Evolutionary conservation across 306 rosid genomes (phyloP).

Genomic region (Pyrus pyrifolia): DNA sequence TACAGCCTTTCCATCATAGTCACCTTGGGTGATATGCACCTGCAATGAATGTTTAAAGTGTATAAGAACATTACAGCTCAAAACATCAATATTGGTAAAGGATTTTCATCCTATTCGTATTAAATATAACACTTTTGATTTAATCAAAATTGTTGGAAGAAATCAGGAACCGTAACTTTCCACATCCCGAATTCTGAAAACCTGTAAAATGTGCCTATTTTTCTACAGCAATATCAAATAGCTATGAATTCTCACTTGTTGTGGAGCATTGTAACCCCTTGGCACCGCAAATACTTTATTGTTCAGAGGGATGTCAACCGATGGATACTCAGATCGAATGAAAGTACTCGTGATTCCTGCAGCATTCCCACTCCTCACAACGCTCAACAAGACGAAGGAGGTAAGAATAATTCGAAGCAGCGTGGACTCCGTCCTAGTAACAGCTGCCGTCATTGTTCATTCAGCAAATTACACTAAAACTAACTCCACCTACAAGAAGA

Average conservation of each 20-base stretch:
- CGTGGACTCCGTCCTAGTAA: slow-evolving; percentile 26
- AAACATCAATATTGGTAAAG: not conserved
- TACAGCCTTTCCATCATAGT: slow-evolving; percentile 87
- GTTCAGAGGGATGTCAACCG: slow-evolving; percentile 66
- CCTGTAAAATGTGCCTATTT: not conserved
- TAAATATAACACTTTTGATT: not conserved
- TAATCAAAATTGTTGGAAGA: not conserved
- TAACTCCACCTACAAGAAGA: slow-evolving; percentile 21
- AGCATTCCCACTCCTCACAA: slow-evolving; percentile 41
- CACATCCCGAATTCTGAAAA: not conserved
- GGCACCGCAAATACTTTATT: slow-evolving; percentile 64
- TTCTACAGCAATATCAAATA: not conserved
- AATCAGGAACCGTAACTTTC: not conserved
- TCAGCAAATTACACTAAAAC: slow-evolving; percentile 19
- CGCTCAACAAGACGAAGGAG: slow-evolving; percentile 39
- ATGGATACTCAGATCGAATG: slow-evolving; percentile 64
- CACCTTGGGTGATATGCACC: slow-evolving; percentile 98
- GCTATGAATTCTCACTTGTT: slow-evolving; percentile 49
- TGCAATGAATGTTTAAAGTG: slow-evolving; percentile 21
- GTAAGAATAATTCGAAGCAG: slow-evolving; percentile 37
- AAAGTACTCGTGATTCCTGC: slow-evolving; percentile 77
- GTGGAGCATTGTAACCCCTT: slow-evolving; percentile 77
- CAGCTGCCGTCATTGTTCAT: slow-evolving; percentile 21
- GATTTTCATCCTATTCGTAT: not conserved
- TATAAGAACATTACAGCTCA: slow-evolving; percentile 3